These are phyloP conservation scores for Backusella morwellensis DNA, from an alignment of 192 early-diverging fungal species.

Conservation along the genomic window DNA sequence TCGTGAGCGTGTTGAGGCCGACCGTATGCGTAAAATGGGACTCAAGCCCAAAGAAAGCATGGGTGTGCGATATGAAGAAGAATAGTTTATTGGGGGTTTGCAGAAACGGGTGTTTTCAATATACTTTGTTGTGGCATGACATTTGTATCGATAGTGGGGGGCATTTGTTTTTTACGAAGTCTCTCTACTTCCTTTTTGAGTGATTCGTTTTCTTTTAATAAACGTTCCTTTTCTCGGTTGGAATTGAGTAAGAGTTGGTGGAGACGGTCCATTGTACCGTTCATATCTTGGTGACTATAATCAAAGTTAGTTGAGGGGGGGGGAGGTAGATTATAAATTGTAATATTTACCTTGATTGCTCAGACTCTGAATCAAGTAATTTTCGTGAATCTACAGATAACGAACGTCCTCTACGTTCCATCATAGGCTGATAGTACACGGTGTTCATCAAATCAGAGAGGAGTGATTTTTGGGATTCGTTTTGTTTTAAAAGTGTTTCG, in stretches of 20 bases:
- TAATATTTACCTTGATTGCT: background rate
- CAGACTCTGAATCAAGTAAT: background rate
- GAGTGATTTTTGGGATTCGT: slow-evolving; percentile 42
- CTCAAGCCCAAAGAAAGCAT: slow-evolving; percentile 45
- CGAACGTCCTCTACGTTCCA: background rate
- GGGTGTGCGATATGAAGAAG: slow-evolving; percentile 51
- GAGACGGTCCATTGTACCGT: background rate
- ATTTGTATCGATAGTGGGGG: background rate
- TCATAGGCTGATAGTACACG: background rate
- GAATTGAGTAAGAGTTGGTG: slow-evolving; percentile 8
- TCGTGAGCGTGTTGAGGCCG: slow-evolving; percentile 48
- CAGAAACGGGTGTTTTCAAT: background rate
- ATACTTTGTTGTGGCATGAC: background rate
- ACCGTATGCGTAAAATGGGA: slow-evolving; percentile 51
- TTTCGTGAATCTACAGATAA: slow-evolving; percentile 5
- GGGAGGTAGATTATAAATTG: too few relatives aligned
- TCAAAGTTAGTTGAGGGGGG: too few relatives aligned
- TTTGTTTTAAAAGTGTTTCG: slow-evolving; percentile 46
- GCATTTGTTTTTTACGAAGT: slow-evolving; percentile 11
- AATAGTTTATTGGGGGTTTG: background rate
- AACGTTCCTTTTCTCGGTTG: slow-evolving; percentile 4
- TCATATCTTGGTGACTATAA: background rate
- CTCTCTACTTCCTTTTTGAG: slow-evolving; percentile 11
- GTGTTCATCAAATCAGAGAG: slow-evolving; percentile 32
- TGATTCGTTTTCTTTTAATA: slow-evolving; percentile 18